A percentile compares a stretch with the other conserved stretches of the same genome.
phyloP scores from a whole-genome alignment of 495 filamentous ascomycete genomes.

The Podospora pseudopauciseta region DNA sequence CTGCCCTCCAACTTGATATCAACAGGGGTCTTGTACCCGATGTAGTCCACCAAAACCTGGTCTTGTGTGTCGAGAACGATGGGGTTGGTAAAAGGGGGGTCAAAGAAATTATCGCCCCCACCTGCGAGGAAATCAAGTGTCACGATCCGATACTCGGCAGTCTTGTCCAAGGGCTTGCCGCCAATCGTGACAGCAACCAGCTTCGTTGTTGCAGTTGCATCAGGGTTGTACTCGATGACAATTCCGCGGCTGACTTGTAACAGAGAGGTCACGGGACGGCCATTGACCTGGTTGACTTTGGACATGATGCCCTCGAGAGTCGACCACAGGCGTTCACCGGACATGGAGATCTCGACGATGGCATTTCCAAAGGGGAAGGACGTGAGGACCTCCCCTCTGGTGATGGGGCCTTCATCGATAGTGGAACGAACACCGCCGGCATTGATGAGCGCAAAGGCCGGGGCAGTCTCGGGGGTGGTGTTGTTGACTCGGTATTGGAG shows the following conservation, averaged over 20 bases:
- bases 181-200: slow-evolving; percentile 45
- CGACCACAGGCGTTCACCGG: slow-evolving; percentile 47
- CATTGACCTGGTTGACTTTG: slow-evolving; percentile 45
- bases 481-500: slow-evolving; percentile 47
- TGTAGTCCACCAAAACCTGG: slow-evolving; percentile 48
- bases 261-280: slow-evolving; percentile 45
- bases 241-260: slow-evolving; percentile 50
- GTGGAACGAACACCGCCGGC: slow-evolving; percentile 55
- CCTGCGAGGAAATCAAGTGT: slow-evolving; percentile 54
- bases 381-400: slow-evolving; percentile 52
- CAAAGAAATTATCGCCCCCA: slow-evolving; percentile 55
- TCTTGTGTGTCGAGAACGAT: slow-evolving; percentile 49
- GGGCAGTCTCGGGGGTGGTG: slow-evolving; percentile 29
- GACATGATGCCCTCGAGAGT: slow-evolving; percentile 49
- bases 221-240: slow-evolving; percentile 44
- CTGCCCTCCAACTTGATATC: slow-evolving; percentile 47
- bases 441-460: slow-evolving; percentile 51
- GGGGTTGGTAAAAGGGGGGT: slow-evolving; percentile 30
- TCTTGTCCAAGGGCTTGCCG: slow-evolving; percentile 35
- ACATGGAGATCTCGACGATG: slow-evolving; percentile 45
- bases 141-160: slow-evolving; percentile 45
- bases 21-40: slow-evolving; percentile 43
- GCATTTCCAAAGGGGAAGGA: slow-evolving; percentile 58
- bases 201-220: background rate
- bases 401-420: slow-evolving; percentile 51